Evolutionary conservation across 805 yeast genomes (phyloP).

Genomic region (Yamadazyma paraphyllophila): DNA sequence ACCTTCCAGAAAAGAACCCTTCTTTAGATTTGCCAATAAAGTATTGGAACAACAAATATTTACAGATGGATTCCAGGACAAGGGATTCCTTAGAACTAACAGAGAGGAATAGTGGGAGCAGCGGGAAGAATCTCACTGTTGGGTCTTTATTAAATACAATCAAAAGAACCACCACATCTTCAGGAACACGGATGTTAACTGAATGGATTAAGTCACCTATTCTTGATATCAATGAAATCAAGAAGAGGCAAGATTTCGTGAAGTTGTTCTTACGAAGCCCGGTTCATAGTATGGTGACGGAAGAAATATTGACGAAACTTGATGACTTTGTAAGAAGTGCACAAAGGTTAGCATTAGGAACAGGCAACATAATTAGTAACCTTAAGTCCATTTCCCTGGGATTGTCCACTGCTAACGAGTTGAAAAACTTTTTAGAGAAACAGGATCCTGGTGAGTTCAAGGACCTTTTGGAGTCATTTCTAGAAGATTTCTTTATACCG

Average conservation of each 20-base stretch:
- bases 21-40: slow-evolving; percentile 67
- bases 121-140: slow-evolving; percentile 47
- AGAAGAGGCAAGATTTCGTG: slow-evolving; percentile 44
- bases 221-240: slow-evolving; percentile 54
- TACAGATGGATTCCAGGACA: slow-evolving; percentile 82
- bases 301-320: slow-evolving; percentile 40
- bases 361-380: slow-evolving; percentile 33
- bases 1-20: slow-evolving; percentile 65
- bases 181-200: slow-evolving; percentile 77
- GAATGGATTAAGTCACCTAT: slow-evolving; percentile 85
- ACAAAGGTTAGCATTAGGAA: slow-evolving; percentile 44
- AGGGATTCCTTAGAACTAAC: slow-evolving; percentile 75
- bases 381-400: slow-evolving; percentile 33
- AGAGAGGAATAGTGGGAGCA: slow-evolving; percentile 36
- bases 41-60: slow-evolving; percentile 47
- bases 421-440: slow-evolving; percentile 17
- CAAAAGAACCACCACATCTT: slow-evolving; percentile 70
- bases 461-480: slow-evolving; percentile 21
- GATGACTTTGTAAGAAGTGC: slow-evolving; percentile 61
- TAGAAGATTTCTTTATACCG: slow-evolving; percentile 37
- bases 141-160: slow-evolving; percentile 75
- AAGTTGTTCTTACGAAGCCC: slow-evolving; percentile 19
- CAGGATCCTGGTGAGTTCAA: slow-evolving; percentile 19
- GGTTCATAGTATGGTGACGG: slow-evolving; percentile 11
- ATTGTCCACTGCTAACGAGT: slow-evolving; percentile 21